These are phyloP conservation scores for Fusarium nodosum DNA, from an alignment of 2,329 filamentous ascomycete genomes.

Conservation along the genomic window DNA sequence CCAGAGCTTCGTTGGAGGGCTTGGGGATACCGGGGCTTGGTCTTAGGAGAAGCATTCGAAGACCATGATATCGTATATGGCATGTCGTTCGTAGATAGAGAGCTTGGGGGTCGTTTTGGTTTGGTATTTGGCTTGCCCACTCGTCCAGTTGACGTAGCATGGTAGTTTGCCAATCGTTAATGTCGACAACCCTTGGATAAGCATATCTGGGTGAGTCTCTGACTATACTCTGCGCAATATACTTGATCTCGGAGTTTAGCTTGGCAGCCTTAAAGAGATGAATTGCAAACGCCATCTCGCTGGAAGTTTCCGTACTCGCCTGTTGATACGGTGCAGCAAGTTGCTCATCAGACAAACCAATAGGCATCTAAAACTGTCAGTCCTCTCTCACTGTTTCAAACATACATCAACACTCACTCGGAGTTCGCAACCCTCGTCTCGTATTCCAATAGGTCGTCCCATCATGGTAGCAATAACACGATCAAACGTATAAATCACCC, in stretches of 20 bases:
- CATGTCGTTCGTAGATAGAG: slow-evolving; percentile 54
- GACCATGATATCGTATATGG: slow-evolving; percentile 61
- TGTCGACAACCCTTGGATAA: slow-evolving; percentile 61
- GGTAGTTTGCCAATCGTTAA: slow-evolving; percentile 61
- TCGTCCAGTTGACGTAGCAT: slow-evolving; percentile 57
- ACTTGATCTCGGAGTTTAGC: slow-evolving; percentile 70
- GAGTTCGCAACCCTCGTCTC: slow-evolving; percentile 68
- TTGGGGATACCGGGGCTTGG: slow-evolving; percentile 66
- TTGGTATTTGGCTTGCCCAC: slow-evolving; percentile 58
- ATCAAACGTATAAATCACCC: slow-evolving; percentile 67
- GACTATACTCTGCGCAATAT: slow-evolving; percentile 67
- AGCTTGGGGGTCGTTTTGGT: slow-evolving; percentile 22
- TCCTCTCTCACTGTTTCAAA: rapidly evolving
- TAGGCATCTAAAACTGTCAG: slow-evolving; percentile 50
- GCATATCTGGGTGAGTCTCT: slow-evolving; percentile 62
- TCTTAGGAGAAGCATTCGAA: slow-evolving; percentile 64
- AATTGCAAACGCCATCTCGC: slow-evolving; percentile 58
- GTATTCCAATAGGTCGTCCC: slow-evolving; percentile 67
- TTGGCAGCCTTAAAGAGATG: slow-evolving; percentile 63
- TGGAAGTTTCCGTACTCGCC: background rate
- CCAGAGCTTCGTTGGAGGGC: slow-evolving; percentile 58
- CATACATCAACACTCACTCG: slow-evolving; percentile 53
- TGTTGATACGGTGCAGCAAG: slow-evolving; percentile 13
- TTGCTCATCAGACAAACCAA: slow-evolving; percentile 45
- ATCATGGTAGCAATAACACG: slow-evolving; percentile 67